Conservation (phyloP, 2,329 filamentous ascomycete species). For the Alternaria metachromatica region DNA sequence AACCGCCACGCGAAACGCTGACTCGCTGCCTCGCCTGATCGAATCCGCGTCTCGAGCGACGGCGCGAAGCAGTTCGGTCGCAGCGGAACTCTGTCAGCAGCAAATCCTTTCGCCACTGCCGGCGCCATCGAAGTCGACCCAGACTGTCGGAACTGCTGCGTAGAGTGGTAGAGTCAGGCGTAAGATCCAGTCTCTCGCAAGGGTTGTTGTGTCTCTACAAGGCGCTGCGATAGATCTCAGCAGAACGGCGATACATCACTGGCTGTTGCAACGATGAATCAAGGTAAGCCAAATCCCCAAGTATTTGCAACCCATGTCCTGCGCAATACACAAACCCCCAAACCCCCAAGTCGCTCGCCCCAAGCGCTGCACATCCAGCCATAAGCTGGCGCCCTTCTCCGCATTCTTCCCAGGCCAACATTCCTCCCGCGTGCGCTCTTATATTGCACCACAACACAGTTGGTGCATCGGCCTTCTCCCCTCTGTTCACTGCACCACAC, state of each 20-base stretch:
- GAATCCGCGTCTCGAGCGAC: slow-evolving; percentile 15
- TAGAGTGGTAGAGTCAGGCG: slow-evolving; percentile 29
- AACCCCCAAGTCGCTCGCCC: slow-evolving; percentile 30
- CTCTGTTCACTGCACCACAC: slow-evolving; percentile 37
- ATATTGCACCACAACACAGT: slow-evolving; percentile 40
- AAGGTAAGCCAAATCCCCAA: slow-evolving; percentile 48
- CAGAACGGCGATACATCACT: slow-evolving; percentile 28
- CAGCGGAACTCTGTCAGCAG: slow-evolving; percentile 27
- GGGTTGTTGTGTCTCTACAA: slow-evolving; percentile 20
- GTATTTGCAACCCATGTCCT: slow-evolving; percentile 32
- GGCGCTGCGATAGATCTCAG: slow-evolving; percentile 27
- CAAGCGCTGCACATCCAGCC: slow-evolving; percentile 36
- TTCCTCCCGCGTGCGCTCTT: slow-evolving; percentile 37
- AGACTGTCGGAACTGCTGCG: slow-evolving; percentile 32
- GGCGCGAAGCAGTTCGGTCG: slow-evolving; percentile 17
- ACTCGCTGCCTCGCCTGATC: slow-evolving; percentile 15
- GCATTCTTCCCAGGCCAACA: slow-evolving; percentile 45
- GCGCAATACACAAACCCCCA: slow-evolving; percentile 23
- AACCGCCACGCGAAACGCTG: slow-evolving; percentile 15
- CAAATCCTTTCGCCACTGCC: slow-evolving; percentile 33
- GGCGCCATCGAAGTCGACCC: slow-evolving; percentile 35
- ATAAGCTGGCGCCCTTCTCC: slow-evolving; percentile 46
- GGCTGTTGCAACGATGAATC: slow-evolving; percentile 44
- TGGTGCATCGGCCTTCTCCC: slow-evolving; percentile 27
- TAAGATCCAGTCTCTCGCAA: slow-evolving; percentile 33